Evolutionary conservation across 352 stramenopile species (phyloP), one percentile per base, ranked within the genome.

Genomic region (Phytophthora sojae): DNA sequence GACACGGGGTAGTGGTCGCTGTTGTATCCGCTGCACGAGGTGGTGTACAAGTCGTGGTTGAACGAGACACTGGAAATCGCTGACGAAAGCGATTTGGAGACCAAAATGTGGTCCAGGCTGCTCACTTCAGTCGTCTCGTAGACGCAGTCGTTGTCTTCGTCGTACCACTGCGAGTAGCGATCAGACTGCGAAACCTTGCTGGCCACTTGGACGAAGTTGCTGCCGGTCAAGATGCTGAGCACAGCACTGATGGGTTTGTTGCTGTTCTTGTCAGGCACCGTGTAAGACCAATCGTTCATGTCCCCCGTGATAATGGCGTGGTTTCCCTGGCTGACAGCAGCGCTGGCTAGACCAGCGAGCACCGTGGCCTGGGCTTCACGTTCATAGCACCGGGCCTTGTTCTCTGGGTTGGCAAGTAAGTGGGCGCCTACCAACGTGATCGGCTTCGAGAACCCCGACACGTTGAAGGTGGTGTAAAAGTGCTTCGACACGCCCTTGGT

Each of bases 1-100:
- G 37, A 45, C 37, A 45, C 15, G 37, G 37, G 37, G 37, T 45
- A 45, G 6, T 49, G 42, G 15, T 49, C 42, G 42, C 15, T 49
- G 42, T 49, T 49, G 42, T 49, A 49, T 15, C 42, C 42, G 17
- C 42, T 49, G 39, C 42, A 49, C 15, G 42, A 49, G 17, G 14
- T 49, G 37, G 37, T 45, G 37, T 45, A 45, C 37, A 45, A 45
- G 37, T 45, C 42, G 42, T 49, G 42, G 17, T 49, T 49, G 42
- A 49, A 49, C 42, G 42, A 49, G 17, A 49, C 42, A 19, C 39
- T 49, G 15, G 42, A n/a, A n/a, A 49, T 21, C 14, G 42, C 42
- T 15, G 42, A 49, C 17, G 39, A 47, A 15, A 47, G 39, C 39
- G 15, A 47, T 19, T 47, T 47, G 0, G 39, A 47, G 14, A 47